Evolutionary conservation across 2,329 filamentous ascomycete species (phyloP), one percentile per base, ranked within the genome.

Genomic region (Fusarium vanettenii): DNA sequence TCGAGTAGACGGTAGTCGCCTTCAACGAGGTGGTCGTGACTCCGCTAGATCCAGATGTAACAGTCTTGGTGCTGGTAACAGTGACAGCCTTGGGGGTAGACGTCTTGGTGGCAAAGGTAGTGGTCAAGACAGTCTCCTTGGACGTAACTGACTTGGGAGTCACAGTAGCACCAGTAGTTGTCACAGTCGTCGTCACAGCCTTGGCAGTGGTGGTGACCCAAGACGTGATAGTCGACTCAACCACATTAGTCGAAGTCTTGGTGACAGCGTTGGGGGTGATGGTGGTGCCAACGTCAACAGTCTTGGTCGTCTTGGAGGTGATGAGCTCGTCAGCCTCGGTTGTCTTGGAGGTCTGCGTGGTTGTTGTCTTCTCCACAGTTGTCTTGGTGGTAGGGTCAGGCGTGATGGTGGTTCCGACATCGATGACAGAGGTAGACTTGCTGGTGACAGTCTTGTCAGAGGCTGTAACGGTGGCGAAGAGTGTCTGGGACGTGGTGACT

Each of bases 271-370:
- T 71, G 0, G 81, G 81, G 2, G 82, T 83, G 55, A 82, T 63
- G 3, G 82, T 84, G 2, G 73, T 76, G 7, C 80, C 81, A 29
- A 81, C 78, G 56, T 82, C 78, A 25, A 81, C 72, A 4, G 78
- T 75, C 9, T 76, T 76, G 1, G 80, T 78, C 1, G 76, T 64
- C 9, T 71, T 79, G 45, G 79, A 70, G 2, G 81, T 84, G 7
- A 81, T 64, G 1, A 80, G 74, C 14, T 76, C 71, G 1, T 77
- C 67, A 0, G 66, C 57, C 31, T 74, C 70, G 1, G 74, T 76
- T 3, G 74, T 22, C 14, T 66, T 57, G 10, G 63, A 60, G 4
- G 69, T 73, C 61, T 70, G 43, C 1, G 76, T 78, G 0, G 33
- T 72, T 2, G 76, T 78, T 3, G 66, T 66, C 65, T 78, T 78